Percentiles rank a stretch among this genome's conserved stretches.
Evolutionary conservation across 2,329 filamentous ascomycete genomes (phyloP).

Genomic region (Raffaelea albimanens): DNA sequence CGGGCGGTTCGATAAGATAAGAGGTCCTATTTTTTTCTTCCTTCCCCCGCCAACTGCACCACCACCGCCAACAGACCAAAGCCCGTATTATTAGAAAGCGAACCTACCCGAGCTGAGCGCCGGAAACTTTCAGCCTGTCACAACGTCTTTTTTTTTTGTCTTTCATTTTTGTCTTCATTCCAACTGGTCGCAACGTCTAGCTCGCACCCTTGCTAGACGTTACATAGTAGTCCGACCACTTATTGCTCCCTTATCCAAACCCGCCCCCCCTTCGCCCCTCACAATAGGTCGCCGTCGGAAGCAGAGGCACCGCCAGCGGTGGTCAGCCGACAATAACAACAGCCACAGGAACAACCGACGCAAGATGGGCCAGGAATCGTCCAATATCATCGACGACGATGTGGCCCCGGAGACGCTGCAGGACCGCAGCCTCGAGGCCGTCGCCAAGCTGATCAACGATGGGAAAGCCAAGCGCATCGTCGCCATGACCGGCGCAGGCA

Average conservation of each 20-base stretch:
- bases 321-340: constrained; percentile 1
- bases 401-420: constrained; percentile 56
- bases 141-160: too few relatives aligned
- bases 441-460: constrained; percentile 73
- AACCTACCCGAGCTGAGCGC: too few relatives aligned
- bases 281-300: constrained; percentile 13
- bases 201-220: too few relatives aligned
- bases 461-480: constrained; percentile 63
- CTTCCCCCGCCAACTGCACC: too few relatives aligned
- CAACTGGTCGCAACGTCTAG: too few relatives aligned
- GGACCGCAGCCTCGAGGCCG: constrained; percentile 58
- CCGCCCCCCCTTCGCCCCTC: background rate
- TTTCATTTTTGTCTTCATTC: too few relatives aligned
- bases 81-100: too few relatives aligned
- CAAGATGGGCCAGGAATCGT: constrained; percentile 84
- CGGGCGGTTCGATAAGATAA: background rate
- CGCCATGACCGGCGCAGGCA: constrained; percentile 85
- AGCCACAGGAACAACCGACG: background rate
- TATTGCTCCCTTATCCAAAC: too few relatives aligned
- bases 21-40: too few relatives aligned
- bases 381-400: constrained; percentile 54
- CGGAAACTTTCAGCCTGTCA: too few relatives aligned
- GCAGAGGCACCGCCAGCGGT: constrained; percentile 9
- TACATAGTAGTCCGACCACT: too few relatives aligned
- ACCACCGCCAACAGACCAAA: too few relatives aligned